A percentile compares a stretch with the other conserved stretches of the same genome.
These are phyloP conservation scores for Asterionellopsis glacialis DNA, from an alignment of 108 stramenopile species.

Conservation along the genomic window DNA sequence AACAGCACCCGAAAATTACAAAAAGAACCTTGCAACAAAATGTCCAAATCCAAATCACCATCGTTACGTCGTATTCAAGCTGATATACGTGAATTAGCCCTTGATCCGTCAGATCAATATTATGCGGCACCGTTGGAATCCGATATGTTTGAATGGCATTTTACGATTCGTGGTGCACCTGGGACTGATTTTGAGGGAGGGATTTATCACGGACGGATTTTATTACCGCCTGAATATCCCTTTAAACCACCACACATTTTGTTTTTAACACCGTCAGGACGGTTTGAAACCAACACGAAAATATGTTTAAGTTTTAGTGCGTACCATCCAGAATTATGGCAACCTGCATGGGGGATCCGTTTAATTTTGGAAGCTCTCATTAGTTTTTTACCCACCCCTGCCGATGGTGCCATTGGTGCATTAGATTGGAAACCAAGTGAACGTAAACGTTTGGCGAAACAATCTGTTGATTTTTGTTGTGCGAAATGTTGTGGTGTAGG, in stretches of 20 bases:
- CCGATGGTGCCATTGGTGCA: conserved; percentile 95
- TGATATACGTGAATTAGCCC: conserved; percentile 91
- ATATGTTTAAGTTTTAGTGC: conserved; percentile 94
- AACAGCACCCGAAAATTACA: too few species aligned
- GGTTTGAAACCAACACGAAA: conserved; percentile 93
- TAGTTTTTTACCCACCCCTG: conserved; percentile 91
- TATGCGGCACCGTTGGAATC: conserved; percentile 86
- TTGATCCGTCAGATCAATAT: conserved; percentile 92
- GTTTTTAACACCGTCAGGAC: conserved; percentile 92
- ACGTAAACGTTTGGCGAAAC: conserved; percentile 62
- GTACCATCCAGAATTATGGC: conserved; percentile 98
- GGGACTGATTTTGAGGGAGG: conserved; percentile 90
- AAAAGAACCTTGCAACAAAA: too few species aligned
- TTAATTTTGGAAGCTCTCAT: conserved; percentile 96
- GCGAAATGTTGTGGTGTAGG: conserved; percentile 38
- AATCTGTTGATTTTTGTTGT: conserved; percentile 51
- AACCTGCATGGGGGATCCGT: conserved; percentile 91
- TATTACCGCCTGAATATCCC: conserved; percentile 56
- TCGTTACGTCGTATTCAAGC: conserved; percentile 83
- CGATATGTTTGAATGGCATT: conserved; percentile 93
- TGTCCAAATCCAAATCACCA: conserved; percentile 66
- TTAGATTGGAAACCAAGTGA: conserved; percentile 85
- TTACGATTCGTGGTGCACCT: conserved; percentile 93
- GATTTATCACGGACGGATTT: conserved; percentile 94
- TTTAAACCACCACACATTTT: conserved; percentile 97